Evolutionary conservation across 176 grass and related monocot genomes (phyloP).

Genomic region (Bromus sterilis): DNA sequence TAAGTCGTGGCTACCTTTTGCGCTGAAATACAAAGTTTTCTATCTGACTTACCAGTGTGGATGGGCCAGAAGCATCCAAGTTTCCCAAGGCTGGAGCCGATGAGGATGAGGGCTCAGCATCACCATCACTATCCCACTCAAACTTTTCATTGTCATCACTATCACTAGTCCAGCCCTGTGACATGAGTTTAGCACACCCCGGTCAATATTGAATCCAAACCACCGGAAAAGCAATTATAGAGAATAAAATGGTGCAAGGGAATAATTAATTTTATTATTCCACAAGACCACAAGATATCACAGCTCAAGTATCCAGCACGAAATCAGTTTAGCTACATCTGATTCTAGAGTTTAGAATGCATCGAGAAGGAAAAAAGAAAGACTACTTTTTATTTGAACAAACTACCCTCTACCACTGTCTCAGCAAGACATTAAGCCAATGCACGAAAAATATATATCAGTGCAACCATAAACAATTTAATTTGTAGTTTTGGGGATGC

Average conservation of each 20-base stretch:
- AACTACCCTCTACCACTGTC: background rate
- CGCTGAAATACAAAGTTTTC: background rate
- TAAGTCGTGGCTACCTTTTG: background rate
- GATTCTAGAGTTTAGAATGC: background rate
- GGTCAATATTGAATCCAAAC: background rate
- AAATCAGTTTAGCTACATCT: background rate
- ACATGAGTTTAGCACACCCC: background rate
- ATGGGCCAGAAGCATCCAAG: background rate
- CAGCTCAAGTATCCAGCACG: background rate
- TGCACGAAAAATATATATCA: background rate
- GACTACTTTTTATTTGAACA: background rate
- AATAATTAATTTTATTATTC: background rate
- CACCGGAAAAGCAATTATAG: background rate
- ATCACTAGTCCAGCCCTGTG: conserved; percentile 26
- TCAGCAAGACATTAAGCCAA: background rate
- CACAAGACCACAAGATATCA: background rate
- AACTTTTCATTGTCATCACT: conserved; percentile 23
- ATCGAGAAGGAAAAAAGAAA: background rate
- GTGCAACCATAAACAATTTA: background rate
- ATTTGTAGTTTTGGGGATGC: background rate
- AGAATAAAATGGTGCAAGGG: background rate
- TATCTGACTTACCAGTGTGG: background rate
- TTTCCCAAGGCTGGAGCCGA: background rate
- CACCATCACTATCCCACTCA: conserved; percentile 17
- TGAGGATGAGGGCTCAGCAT: background rate